These are phyloP conservation scores for Inga oerstediana DNA, from an alignment of 306 rosid genomes.

Conservation along the genomic window DNA sequence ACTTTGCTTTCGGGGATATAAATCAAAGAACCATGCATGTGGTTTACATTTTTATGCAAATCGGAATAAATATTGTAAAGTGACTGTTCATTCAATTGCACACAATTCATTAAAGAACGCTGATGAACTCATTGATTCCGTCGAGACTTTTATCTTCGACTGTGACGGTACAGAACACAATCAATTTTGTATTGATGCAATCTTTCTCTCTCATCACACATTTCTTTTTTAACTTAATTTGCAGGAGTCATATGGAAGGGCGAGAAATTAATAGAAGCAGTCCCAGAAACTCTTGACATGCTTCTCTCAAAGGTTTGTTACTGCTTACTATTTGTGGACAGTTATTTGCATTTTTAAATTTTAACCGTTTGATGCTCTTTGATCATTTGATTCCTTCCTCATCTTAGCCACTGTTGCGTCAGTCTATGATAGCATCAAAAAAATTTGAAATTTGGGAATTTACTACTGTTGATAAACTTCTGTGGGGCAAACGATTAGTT, in stretches of 20 bases:
- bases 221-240: conserved; percentile 21
- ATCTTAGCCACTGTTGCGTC: neutral
- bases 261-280: conserved; percentile 89
- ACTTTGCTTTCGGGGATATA: too few relatives aligned
- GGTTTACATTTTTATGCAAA: too few relatives aligned
- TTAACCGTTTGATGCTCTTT: neutral
- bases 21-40: too few relatives aligned
- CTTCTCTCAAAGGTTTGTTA: conserved; percentile 86
- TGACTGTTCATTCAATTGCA: too few relatives aligned
- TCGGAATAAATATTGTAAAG: too few relatives aligned
- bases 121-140: conserved; percentile 84
- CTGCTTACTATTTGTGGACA: conserved; percentile 22
- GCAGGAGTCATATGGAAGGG: conserved; percentile 99
- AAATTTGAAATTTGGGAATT: conserved; percentile 2
- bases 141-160: conserved; percentile 45
- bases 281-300: conserved; percentile 92
- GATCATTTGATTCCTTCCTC: neutral
- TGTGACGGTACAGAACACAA: conserved; percentile 77
- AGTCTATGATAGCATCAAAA: neutral
- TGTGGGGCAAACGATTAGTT: conserved; percentile 90
- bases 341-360: conserved; percentile 23
- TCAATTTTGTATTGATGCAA: too few relatives aligned
- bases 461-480: conserved; percentile 23
- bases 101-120: conserved; percentile 43
- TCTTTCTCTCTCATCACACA: neutral